Percentiles rank a stretch among this genome's conserved stretches.
Conservation (phyloP, 2,329 filamentous ascomycete genomes). For the Bipolaris sorokiniana region DNA sequence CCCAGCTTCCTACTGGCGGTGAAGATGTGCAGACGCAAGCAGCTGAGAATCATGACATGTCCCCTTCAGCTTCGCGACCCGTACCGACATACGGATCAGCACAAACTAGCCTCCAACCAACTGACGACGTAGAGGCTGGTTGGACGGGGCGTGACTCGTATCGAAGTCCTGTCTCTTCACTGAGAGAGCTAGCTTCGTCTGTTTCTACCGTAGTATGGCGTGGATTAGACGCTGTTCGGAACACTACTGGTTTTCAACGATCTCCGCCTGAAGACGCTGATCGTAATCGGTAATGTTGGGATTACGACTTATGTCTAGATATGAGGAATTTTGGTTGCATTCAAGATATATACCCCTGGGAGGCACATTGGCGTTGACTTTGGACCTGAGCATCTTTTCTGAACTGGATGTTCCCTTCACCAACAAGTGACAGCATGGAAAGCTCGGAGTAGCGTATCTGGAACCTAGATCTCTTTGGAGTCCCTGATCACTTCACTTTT, state of each 20-base stretch:
- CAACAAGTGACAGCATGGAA: neutral
- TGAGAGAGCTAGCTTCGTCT: conserved; percentile 41
- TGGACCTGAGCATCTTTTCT: neutral
- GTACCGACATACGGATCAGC: conserved; percentile 45
- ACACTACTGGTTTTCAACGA: conserved; percentile 38
- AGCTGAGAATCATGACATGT: conserved; percentile 54
- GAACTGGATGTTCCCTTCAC: neutral
- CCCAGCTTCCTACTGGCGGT: conserved; percentile 40
- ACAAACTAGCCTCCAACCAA: conserved; percentile 8
- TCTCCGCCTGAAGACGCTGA: conserved; percentile 42
- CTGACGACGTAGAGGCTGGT: conserved; percentile 44
- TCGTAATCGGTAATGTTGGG: conserved; percentile 37
- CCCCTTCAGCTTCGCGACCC: conserved; percentile 58
- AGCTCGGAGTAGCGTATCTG: neutral
- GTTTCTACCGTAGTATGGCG: conserved; percentile 47
- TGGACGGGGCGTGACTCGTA: conserved; percentile 49
- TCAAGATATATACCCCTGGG: conserved; percentile 26
- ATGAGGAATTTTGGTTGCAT: conserved; percentile 21
- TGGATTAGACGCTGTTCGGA: conserved; percentile 43
- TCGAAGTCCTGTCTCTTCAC: conserved; percentile 31
- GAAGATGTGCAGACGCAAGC: conserved; percentile 55
- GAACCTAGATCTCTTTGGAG: neutral
- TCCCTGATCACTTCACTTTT: conserved; percentile 7
- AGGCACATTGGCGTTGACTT: conserved; percentile 18
- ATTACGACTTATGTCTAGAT: conserved; percentile 8